Percentiles rank a stretch among this genome's conserved stretches.
Evolutionary conservation across 768 basidiomycete genomes (phyloP).

Genomic region (Panaeolus cyanescens): DNA sequence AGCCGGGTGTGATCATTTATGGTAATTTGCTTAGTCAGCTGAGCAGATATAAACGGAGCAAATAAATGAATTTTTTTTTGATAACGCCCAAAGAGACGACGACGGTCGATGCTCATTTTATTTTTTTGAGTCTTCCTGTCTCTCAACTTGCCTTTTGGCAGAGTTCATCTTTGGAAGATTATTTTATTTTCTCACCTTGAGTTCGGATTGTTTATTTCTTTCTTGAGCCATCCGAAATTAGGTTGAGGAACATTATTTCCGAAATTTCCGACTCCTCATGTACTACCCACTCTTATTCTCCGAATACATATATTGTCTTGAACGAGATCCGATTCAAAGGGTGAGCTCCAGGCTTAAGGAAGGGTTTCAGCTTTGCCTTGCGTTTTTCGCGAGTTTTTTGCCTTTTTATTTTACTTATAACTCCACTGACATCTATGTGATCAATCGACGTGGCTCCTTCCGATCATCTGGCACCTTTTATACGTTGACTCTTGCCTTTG

Average conservation of each 20-base stretch:
- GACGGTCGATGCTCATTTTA: conserved; percentile 59
- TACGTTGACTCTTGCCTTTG: conserved; percentile 8
- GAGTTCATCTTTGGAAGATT: conserved; percentile 62
- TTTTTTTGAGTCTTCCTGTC: conserved; percentile 57
- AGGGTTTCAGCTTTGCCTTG: conserved; percentile 9
- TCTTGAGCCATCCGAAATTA: conserved; percentile 78
- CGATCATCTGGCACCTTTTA: conserved; percentile 25
- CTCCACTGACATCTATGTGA: conserved; percentile 11
- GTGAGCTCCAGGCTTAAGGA: conserved; percentile 15
- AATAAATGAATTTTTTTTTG: no score
- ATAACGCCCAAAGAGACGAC: conserved; percentile 68
- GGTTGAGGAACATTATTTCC: conserved; percentile 64
- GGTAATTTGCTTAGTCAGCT: conserved; percentile 47
- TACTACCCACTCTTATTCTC: conserved; percentile 15
- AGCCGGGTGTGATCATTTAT: conserved; percentile 2
- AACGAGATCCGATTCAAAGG: conserved; percentile 13
- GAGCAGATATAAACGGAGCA: conserved; percentile 11
- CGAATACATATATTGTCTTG: conserved; percentile 11
- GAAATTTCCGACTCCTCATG: conserved; percentile 12
- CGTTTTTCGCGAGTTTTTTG: conserved; percentile 20
- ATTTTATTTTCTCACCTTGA: conserved; percentile 67
- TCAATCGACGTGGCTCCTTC: conserved; percentile 22
- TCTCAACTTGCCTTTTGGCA: conserved; percentile 50
- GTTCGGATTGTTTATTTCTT: conserved; percentile 61
- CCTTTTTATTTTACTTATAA: conserved; percentile 15